Percentiles rank a stretch among this genome's conserved stretches.
Evolutionary conservation across 228 moss, liverwort and hornwort species (phyloP).

Genomic region (Sphagnum magellanicum): DNA sequence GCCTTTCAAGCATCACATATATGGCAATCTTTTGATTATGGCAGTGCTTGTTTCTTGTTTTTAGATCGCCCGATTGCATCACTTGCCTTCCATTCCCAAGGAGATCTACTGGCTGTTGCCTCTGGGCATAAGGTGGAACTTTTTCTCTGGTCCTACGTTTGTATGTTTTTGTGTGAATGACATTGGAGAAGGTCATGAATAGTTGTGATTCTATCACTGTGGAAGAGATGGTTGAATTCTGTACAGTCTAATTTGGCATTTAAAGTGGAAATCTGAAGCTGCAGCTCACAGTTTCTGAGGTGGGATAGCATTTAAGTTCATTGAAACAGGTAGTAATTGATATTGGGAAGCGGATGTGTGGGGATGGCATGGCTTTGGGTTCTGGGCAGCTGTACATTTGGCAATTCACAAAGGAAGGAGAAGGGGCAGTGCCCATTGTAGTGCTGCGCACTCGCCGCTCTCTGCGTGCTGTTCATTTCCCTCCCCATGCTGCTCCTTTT

Average conservation of each 20-base stretch:
- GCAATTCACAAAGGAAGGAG: slow-evolving; percentile 90
- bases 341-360: too few relatives aligned
- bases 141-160: too few relatives aligned
- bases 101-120: slow-evolving; percentile 93
- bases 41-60: not conserved
- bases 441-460: slow-evolving; percentile 92
- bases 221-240: too few relatives aligned
- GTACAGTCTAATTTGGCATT: too few relatives aligned
- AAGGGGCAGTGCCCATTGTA: slow-evolving; percentile 55
- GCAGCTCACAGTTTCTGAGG: too few relatives aligned
- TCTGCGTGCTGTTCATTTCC: slow-evolving; percentile 97
- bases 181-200: too few relatives aligned
- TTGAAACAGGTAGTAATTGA: too few relatives aligned
- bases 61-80: slow-evolving; percentile 98
- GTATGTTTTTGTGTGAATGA: too few relatives aligned
- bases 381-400: slow-evolving; percentile 84
- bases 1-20: not conserved
- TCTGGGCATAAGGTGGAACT: slow-evolving; percentile 87
- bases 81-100: slow-evolving; percentile 96
- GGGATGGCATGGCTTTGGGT: slow-evolving; percentile 1
- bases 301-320: too few relatives aligned
- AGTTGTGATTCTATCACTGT: too few relatives aligned
- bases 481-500: slow-evolving; percentile 95
- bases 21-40: not conserved
- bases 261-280: too few relatives aligned